Conservation (phyloP, 768 basidiomycete genomes). For the Psilocybe cubensis region DNA sequence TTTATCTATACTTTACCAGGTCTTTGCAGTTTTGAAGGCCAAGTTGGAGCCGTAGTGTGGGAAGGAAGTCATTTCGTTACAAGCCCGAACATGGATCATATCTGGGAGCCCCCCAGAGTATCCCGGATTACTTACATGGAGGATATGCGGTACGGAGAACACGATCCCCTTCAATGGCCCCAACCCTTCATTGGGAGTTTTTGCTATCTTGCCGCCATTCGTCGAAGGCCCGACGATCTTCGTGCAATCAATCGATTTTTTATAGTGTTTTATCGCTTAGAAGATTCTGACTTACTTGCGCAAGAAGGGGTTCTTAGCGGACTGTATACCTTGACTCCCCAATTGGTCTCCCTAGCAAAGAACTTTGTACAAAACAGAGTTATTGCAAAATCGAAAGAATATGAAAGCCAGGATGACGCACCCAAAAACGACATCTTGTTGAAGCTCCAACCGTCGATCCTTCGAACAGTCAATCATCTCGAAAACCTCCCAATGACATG, state of each 20-base stretch:
- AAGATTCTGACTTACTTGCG: not conserved
- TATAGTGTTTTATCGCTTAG: not conserved
- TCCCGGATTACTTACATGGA: too few relatives aligned
- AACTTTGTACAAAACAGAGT: not conserved
- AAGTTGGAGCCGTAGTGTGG: too few relatives aligned
- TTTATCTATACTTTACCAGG: too few relatives aligned
- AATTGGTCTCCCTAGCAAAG: not conserved
- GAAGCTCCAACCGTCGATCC: not conserved
- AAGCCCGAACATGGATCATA: too few relatives aligned
- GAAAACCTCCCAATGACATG: not conserved
- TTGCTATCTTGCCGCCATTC: too few relatives aligned
- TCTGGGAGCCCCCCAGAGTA: too few relatives aligned
- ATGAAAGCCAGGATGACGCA: not conserved
- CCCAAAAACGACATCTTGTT: not conserved
- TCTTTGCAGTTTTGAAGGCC: too few relatives aligned
- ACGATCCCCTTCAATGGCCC: too few relatives aligned
- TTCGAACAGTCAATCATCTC: not conserved
- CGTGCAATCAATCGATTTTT: not conserved
- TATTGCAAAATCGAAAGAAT: not conserved
- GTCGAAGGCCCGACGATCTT: not conserved
- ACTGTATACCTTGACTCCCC: not conserved
- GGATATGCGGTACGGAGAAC: too few relatives aligned
- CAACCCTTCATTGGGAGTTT: too few relatives aligned
- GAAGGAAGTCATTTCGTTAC: too few relatives aligned
- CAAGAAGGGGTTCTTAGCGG: not conserved